Evolutionary conservation across 2,329 filamentous ascomycete species (phyloP), one percentile per base, ranked within the genome.

Genomic region (Fusarium foetens): DNA sequence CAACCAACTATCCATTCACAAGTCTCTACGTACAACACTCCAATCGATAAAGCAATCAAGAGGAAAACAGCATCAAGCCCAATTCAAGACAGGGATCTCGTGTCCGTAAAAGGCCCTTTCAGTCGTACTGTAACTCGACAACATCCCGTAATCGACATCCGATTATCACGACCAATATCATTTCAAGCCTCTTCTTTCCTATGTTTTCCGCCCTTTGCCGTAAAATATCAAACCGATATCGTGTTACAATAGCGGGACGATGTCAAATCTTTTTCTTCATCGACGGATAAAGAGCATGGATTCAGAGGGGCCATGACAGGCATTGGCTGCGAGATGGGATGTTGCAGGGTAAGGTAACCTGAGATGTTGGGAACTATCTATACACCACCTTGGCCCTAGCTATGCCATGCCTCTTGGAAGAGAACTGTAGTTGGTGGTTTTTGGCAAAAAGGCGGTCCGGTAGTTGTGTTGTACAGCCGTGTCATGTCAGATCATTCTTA

Each of bases 401-500:
- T 29, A 54, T 62, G n/a, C 45, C 27, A 62, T 67, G 23, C 63
- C 31, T 19, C 27, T 36, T 33, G 36, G 27, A 46, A 16, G 25
- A 49, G 42, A 43, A 35, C 41, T 41, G 27, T 33, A 16, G 58
- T 63, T 49, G 41, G 31, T 49, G 19, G 14, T 25, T 46, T 63
- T 65, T 57, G 27, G 31, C 43, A 68, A 65, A 67, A 59, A 58
- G 70, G 66, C 60, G 72, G 72, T 42, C 63, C 66, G 68, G 75
- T 75, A 77, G 72, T 77, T 75, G 55, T 31, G 54, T 46, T 58
- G 48, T 62, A 62, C 29, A 23, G 38, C 43, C 41, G 43, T 67
- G 63, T 45, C 69, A 76, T 65, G 67, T 77, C 75, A 77, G 75
- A 77, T 77, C 75, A 77, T 77, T 66, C 75, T 77, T 77, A 77